phyloP scores from a whole-genome alignment of 331 rosid genomes.

The Quercus phellos region DNA sequence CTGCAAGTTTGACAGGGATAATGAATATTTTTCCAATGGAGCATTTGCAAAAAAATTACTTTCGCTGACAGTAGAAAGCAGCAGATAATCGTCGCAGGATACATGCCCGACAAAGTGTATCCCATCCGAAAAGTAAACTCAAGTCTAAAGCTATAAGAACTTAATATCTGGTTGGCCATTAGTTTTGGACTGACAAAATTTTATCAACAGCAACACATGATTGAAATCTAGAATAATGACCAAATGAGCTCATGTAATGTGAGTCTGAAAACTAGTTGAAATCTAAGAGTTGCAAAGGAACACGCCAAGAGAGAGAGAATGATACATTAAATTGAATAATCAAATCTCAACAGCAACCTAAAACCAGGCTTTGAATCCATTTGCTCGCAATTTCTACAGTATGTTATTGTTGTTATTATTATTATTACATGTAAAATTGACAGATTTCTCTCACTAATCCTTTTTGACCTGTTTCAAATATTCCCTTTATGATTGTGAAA shows the following conservation, averaged over 20 bases:
- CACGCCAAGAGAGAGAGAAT: background rate
- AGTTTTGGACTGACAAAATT: background rate
- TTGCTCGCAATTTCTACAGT: background rate
- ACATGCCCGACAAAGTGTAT: background rate
- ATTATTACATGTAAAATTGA: background rate
- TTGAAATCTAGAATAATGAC: background rate
- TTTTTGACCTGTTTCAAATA: background rate
- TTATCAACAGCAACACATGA: background rate
- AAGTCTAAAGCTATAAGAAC: background rate
- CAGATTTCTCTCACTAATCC: background rate
- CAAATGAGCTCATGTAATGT: background rate
- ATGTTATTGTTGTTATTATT: background rate
- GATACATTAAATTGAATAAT: background rate
- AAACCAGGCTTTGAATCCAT: background rate
- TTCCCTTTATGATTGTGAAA: background rate
- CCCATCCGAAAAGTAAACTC: background rate
- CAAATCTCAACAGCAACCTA: background rate
- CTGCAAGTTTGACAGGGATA: conserved; percentile 38
- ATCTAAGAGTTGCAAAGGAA: background rate
- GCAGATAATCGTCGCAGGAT: background rate
- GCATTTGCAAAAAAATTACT: background rate
- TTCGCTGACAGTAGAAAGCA: background rate
- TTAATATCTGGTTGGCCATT: background rate
- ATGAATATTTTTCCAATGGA: background rate
- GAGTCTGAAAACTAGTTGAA: background rate